These are phyloP conservation scores for Gynostemma pentaphyllum DNA, from an alignment of 306 rosid genomes.

Conservation along the genomic window DNA sequence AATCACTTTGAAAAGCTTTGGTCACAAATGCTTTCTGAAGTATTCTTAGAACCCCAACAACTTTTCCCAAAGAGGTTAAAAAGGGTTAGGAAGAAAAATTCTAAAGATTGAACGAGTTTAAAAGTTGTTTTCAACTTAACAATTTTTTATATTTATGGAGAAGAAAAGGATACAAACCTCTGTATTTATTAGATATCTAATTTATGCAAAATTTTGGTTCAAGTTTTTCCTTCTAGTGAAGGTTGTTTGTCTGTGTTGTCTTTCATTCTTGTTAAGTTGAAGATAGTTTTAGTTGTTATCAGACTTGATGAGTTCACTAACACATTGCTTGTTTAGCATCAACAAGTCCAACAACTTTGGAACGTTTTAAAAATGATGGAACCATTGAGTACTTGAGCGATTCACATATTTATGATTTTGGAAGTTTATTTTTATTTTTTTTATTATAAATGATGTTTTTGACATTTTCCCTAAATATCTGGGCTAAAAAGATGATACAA, in stretches of 20 bases:
- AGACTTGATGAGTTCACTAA: too few species aligned
- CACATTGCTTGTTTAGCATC: too few species aligned
- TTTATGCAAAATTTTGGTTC: conserved; percentile 2
- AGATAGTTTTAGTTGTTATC: too few species aligned
- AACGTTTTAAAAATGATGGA: too few species aligned
- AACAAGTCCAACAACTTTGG: too few species aligned
- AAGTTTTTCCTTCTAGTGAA: background rate
- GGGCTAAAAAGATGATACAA: too few species aligned
- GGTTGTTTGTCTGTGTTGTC: background rate
- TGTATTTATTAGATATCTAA: background rate
- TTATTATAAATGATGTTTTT: too few species aligned
- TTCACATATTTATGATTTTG: too few species aligned
- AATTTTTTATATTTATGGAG: background rate
- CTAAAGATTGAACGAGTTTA: background rate
- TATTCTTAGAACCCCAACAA: conserved; percentile 32
- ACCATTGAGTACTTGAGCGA: too few species aligned
- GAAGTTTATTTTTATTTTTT: too few species aligned
- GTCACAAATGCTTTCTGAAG: conserved; percentile 57
- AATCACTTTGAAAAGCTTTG: conserved; percentile 38
- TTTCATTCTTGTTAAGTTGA: background rate
- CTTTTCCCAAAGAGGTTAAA: conserved; percentile 20
- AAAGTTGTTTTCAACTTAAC: background rate
- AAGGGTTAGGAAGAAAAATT: background rate
- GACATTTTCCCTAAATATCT: too few species aligned
- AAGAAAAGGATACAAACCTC: background rate